Evolutionary conservation across 2,329 filamentous ascomycete species (phyloP), one percentile per base, ranked within the genome.

Genomic region (Sporothrix brunneoviolacea): DNA sequence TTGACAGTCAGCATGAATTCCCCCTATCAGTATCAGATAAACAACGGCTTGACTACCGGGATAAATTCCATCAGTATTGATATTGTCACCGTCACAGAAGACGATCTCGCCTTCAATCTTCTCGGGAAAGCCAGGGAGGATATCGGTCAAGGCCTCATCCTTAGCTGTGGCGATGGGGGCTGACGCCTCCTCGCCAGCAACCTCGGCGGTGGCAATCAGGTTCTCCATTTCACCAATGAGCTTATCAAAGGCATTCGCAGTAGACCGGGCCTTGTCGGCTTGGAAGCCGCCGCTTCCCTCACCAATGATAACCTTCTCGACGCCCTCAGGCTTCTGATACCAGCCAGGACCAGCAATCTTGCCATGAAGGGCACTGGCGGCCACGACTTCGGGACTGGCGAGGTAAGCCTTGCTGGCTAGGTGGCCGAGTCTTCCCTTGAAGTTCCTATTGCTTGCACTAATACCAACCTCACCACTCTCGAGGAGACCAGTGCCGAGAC

Each of bases 41-140:
- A n/a, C n/a, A n/a, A n/a, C n/a, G n/a, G n/a, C n/a, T n/a, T n/a
- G n/a, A n/a, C n/a, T n/a, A n/a, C n/a, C n/a, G n/a, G n/a, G 86
- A 66, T 97, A 97, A 65, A 97, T 95, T 48, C 79, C 84, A 62
- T 97, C 91, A 0, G 91, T 97, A 68, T 93, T 88, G 64, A 96
- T 81, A 68, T 95, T 94, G 57, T 77, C 72, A 1, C 79, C 81
- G 60, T 95, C 88, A 63, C 81, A 88, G 68, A 93, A 95, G 41
- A 95, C 75, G 52, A 97, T 94, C 66, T 96, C 88, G 21, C 91
- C 91, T 8, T 76, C 73, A 13, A 97, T 81, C 55, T 82, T 83
- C 59, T 90, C 85, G 0, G 91, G 90, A 65, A 97, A 96, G 32
- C 90, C 90, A 0, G 88, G 86, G 3, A 91, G 78, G 48, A 95